These are phyloP conservation scores for Cornus controversa DNA, from an alignment of 148 eudicot species.

Conservation along the genomic window DNA sequence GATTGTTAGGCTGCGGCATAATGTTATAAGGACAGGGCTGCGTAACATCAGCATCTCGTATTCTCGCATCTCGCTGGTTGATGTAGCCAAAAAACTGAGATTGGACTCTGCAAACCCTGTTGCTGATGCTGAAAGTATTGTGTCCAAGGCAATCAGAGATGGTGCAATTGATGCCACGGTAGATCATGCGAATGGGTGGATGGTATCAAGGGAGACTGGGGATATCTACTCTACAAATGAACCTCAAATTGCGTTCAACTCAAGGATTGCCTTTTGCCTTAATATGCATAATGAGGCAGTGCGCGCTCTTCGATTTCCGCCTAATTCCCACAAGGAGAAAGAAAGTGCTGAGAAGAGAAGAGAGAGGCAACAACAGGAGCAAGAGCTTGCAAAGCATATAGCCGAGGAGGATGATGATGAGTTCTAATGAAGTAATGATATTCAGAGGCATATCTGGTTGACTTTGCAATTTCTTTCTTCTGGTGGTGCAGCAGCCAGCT, in stretches of 20 bases:
- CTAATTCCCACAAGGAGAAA: slow-evolving; percentile 87
- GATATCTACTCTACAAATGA: slow-evolving; percentile 92
- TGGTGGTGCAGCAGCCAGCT: background rate
- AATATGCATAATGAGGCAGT: slow-evolving; percentile 98
- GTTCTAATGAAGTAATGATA: slow-evolving; percentile 31
- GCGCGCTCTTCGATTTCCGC: slow-evolving; percentile 80
- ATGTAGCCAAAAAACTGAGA: slow-evolving; percentile 81
- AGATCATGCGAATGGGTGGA: slow-evolving; percentile 86
- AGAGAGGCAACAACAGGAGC: slow-evolving; percentile 95
- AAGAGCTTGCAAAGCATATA: slow-evolving; percentile 93
- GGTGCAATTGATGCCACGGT: slow-evolving; percentile 95
- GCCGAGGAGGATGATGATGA: slow-evolving; percentile 98
- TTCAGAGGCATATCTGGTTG: background rate
- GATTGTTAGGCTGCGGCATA: slow-evolving; percentile 87
- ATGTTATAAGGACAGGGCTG: slow-evolving; percentile 87
- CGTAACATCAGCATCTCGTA: slow-evolving; percentile 94
- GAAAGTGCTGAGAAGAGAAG: slow-evolving; percentile 97
- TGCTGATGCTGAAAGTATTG: slow-evolving; percentile 97
- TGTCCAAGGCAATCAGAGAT: slow-evolving; percentile 88
- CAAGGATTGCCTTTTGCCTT: slow-evolving; percentile 89
- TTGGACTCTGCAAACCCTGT: slow-evolving; percentile 78
- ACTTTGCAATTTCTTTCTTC: background rate
- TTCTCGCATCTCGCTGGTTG: slow-evolving; percentile 82
- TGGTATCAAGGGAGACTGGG: slow-evolving; percentile 96
- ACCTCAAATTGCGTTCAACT: slow-evolving; percentile 89